phyloP scores from a whole-genome alignment of 73 alveolate genomes.

The Paramecium bursaria region DNA sequence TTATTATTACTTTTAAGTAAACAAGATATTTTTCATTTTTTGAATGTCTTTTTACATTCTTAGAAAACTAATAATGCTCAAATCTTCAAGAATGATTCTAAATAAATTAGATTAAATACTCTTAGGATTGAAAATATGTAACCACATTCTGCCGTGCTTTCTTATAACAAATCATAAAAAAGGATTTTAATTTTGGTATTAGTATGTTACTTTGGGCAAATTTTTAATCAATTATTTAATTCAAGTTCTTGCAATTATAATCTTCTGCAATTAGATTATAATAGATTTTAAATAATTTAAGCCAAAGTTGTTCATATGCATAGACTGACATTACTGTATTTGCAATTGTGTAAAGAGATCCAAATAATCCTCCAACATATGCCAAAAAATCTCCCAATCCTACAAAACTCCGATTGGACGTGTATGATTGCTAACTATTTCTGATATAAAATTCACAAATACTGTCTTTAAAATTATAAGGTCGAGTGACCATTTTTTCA shows the following conservation, averaged over 20 bases:
- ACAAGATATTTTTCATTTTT: conserved; percentile 25
- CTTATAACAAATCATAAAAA: neutral
- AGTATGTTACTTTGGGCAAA: conserved; percentile 7
- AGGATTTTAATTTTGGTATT: conserved; percentile 39
- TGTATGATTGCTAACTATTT: conserved; percentile 8
- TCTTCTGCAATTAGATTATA: conserved; percentile 21
- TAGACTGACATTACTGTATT: conserved; percentile 1
- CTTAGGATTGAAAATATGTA: neutral
- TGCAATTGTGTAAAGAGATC: conserved; percentile 14
- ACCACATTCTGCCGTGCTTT: neutral
- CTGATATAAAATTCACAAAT: conserved; percentile 12
- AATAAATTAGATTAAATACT: too few species aligned
- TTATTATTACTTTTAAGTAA: neutral
- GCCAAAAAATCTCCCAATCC: conserved; percentile 35
- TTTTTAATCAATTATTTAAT: conserved; percentile 17
- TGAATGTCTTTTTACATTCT: conserved; percentile 15
- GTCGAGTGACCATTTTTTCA: neutral
- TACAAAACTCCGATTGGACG: conserved; percentile 11
- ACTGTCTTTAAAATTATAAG: neutral
- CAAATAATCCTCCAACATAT: conserved; percentile 48
- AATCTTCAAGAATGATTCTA: conserved; percentile 26
- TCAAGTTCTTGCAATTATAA: neutral
- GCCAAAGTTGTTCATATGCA: conserved; percentile 50
- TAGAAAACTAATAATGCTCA: conserved; percentile 24
- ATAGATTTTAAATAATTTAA: conserved; percentile 25